Base-by-base conservation (phyloP, 2,329 filamentous ascomycete species). In the Colletotrichum sidae region DNA sequence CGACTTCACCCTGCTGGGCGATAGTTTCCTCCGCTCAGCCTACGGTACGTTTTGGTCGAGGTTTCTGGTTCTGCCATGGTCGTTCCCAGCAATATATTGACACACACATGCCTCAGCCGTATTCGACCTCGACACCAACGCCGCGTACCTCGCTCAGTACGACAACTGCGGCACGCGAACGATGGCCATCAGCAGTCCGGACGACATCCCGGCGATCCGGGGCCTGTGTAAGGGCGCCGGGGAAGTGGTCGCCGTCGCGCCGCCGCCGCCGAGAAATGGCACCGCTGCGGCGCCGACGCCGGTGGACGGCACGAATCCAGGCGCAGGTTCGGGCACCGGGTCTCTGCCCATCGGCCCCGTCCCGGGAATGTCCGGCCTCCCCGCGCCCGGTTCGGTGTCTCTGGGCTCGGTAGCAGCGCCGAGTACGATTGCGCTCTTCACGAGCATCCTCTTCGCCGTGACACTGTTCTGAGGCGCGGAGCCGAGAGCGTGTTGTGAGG, bases 11-110 rank as follows among this genome's bases (percentile, higher is more conserved):
- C 74, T 88, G n/a, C 77, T 88, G n/a, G 86, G 86, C 10, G 86
- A 87, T 69, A 86, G 85, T 1, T 86, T 88, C 72, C 67, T 88
- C 68, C 81, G 86, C 38, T 86, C 83, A 10, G 84, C 84, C 25
- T 87, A 86, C 68, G 77, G 82, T 84, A 65, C 35, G 76, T 72
- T 35, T 25, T 5, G 25, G 25, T 25, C 25, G 2, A 25, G 25
- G 25, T 5, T 25, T 5, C 25, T 25, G 25, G 25, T 25, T 4
- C 4, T 25, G 3, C 25, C 1, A 25, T 25, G 1, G 25, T 25
- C 25, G 25, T 25, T 25, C 1, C 25, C 25, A 5, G 25, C 25
- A 25, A 25, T 25, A 25, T 25, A 25, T 25, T 25, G 25, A 25
- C 25, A 1, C 25, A 25, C 25, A 25, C 25, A 5, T 25, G 25